phyloP scores from a whole-genome alignment of 1,139 yeast genomes.

The Nakaseomyces bracarensis region DNA sequence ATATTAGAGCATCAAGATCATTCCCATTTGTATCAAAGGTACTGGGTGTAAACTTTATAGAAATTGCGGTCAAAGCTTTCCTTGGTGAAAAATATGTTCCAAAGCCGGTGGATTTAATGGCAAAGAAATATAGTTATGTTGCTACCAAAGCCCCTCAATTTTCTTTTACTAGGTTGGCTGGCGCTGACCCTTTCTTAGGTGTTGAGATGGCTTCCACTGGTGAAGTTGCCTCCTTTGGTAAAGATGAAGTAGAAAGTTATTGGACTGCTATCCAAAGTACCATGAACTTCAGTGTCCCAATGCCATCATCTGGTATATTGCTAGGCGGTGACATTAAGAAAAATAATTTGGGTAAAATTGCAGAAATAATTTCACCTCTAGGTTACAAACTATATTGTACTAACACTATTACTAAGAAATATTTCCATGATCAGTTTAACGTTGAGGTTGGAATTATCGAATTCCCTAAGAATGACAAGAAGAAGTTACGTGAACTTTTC shows the following conservation, averaged over 20 bases:
- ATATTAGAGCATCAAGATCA: conserved; percentile 95
- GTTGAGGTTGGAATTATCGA: conserved; percentile 54
- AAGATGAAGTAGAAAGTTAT: conserved; percentile 78
- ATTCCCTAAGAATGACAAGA: conserved; percentile 88
- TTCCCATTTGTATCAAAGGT: conserved; percentile 99
- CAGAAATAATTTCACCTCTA: conserved; percentile 55
- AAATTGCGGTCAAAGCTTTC: conserved; percentile 84
- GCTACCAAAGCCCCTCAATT: conserved; percentile 98
- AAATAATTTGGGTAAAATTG: conserved; percentile 65
- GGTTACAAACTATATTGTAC: conserved; percentile 72
- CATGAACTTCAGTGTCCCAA: conserved; percentile 90
- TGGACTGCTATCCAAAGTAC: conserved; percentile 97
- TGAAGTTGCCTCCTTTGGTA: conserved; percentile 95
- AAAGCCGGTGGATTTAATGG: conserved; percentile 62
- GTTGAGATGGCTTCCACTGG: conserved; percentile 99
- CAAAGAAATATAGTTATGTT: conserved; percentile 54
- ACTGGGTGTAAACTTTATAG: conserved; percentile 85
- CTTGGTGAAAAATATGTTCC: conserved; percentile 47
- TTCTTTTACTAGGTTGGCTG: conserved; percentile 95
- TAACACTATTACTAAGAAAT: conserved; percentile 58
- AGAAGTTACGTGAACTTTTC: conserved; percentile 88
- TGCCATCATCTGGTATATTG: conserved; percentile 79
- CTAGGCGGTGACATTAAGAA: conserved; percentile 87
- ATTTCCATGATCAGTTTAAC: conserved; percentile 39
- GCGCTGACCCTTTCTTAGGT: conserved; percentile 97